Evolutionary conservation across 169 alveolate species (phyloP).

Genomic region (Plasmodium coatneyi): DNA sequence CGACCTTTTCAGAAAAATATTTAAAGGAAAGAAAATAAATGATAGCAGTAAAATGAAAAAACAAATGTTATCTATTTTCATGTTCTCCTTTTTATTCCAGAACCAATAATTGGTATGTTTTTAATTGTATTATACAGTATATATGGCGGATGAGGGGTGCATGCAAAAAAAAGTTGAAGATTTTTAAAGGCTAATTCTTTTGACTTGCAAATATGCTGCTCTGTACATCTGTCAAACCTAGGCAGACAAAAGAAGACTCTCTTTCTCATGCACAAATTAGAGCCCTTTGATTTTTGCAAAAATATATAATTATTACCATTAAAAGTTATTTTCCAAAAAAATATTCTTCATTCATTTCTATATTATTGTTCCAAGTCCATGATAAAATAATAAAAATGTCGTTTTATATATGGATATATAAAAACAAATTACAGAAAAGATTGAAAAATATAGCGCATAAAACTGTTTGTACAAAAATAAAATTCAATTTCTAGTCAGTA

Average conservation of each 20-base stretch:
- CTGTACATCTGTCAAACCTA: background rate
- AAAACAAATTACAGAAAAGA: background rate
- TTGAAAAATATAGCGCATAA: background rate
- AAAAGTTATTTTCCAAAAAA: background rate
- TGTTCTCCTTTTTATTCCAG: background rate
- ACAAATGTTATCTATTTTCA: background rate
- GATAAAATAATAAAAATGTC: background rate
- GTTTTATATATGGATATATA: background rate
- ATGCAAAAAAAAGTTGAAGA: background rate
- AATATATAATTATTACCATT: background rate
- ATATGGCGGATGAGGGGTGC: background rate
- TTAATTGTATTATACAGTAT: background rate
- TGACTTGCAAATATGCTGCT: background rate
- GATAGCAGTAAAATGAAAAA: background rate
- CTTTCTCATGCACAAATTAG: background rate
- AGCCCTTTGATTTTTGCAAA: background rate
- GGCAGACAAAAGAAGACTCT: background rate
- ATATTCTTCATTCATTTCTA: background rate
- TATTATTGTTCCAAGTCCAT: background rate
- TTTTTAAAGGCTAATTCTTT: background rate
- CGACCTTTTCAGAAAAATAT: too few relatives aligned
- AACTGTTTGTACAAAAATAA: background rate
- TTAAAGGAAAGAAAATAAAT: background rate
- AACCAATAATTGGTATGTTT: background rate
- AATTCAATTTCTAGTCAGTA: background rate